Percentiles rank a stretch among this genome's conserved stretches.
These are phyloP conservation scores for Nitzschia palea DNA, from an alignment of 108 stramenopile species.

Conservation along the genomic window DNA sequence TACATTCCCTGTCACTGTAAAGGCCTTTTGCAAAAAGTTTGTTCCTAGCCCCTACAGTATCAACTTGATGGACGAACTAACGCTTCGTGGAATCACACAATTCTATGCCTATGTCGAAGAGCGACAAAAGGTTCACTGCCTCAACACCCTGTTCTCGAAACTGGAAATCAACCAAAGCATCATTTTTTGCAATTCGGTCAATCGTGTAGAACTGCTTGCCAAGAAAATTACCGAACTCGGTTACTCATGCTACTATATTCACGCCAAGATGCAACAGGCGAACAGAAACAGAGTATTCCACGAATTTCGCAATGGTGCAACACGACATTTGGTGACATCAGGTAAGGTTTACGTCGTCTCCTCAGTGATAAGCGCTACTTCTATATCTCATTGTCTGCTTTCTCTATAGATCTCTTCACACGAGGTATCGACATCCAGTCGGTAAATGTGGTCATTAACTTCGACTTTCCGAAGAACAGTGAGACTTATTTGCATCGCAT, in stretches of 20 bases:
- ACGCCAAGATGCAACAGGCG: constrained; percentile 98
- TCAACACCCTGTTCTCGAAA: constrained; percentile 98
- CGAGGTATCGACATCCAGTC: constrained; percentile 99
- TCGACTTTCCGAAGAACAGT: constrained; percentile 98
- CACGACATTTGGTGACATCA: constrained; percentile 95
- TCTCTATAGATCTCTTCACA: constrained; percentile 90
- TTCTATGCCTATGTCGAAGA: constrained; percentile 99
- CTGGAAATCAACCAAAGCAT: constrained; percentile 99
- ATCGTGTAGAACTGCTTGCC: constrained; percentile 97
- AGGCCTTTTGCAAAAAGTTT: constrained; percentile 92
- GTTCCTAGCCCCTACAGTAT: constrained; percentile 93
- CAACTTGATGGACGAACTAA: constrained; percentile 99
- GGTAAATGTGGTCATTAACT: constrained; percentile 99
- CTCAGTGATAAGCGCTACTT: background rate
- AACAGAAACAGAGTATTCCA: constrained; percentile 98
- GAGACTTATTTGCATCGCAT: constrained; percentile 99
- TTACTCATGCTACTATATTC: constrained; percentile 99
- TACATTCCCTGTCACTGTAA: constrained; percentile 98
- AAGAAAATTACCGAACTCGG: constrained; percentile 99
- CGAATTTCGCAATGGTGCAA: constrained; percentile 97
- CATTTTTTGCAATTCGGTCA: constrained; percentile 99
- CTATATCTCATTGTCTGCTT: constrained; percentile 2
- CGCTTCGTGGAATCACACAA: constrained; percentile 97
- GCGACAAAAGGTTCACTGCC: constrained; percentile 97
- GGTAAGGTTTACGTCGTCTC: constrained; percentile 28